These are phyloP conservation scores for Sherardia arvensis DNA, from an alignment of 257 asterid genomes.

Conservation along the genomic window DNA sequence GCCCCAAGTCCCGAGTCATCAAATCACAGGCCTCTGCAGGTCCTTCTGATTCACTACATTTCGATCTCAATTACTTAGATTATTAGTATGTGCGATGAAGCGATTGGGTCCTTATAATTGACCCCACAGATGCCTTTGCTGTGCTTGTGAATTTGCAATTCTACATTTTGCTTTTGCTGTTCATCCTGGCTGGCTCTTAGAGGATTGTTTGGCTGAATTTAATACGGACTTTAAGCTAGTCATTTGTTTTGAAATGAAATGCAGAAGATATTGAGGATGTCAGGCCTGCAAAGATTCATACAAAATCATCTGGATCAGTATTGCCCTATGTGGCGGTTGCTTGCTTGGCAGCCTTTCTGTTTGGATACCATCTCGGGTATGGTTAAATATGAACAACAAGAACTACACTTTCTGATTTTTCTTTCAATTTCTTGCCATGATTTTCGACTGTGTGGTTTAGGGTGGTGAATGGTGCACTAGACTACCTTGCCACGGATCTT, in stretches of 20 bases:
- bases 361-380: conserved; percentile 98
- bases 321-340: conserved; percentile 94
- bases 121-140: not conserved
- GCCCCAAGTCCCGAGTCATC: conserved; percentile 44
- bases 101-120: not conserved
- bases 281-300: conserved; percentile 40
- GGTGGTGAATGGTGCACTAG: conserved; percentile 94
- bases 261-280: conserved; percentile 62
- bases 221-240: not conserved
- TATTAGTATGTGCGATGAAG: not conserved
- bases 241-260: not conserved
- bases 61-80: not conserved
- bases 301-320: conserved; percentile 64
- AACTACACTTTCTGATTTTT: not conserved
- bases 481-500: conserved; percentile 83
- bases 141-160: not conserved
- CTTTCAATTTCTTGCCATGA: not conserved
- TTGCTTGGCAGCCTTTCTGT: conserved; percentile 74
- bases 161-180: not conserved
- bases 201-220: not conserved
- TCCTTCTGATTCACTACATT: not conserved
- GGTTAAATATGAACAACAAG: conserved; percentile 4
- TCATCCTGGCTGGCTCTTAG: not conserved
- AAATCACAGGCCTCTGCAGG: conserved; percentile 44
- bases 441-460: conserved; percentile 29